Base-by-base conservation (phyloP, 495 filamentous ascomycete species). In the Collariella sp. region DNA sequence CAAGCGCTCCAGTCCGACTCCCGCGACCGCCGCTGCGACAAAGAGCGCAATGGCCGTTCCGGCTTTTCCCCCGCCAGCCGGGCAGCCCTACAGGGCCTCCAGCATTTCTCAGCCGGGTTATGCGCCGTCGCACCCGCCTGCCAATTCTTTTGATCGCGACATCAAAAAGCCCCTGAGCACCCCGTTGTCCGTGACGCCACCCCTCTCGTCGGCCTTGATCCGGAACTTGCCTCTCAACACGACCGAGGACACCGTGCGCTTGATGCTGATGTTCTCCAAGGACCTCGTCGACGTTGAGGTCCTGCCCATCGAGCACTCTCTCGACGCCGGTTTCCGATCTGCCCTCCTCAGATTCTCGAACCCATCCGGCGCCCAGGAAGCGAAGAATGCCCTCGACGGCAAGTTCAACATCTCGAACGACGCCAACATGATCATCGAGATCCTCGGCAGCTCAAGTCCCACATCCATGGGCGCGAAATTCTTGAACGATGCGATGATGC, bases 191-290 rank as follows among this genome's bases (percentile, higher is more conserved):
- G 54, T 61, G 34, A 60, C 64, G n/a, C 58, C 72, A 18, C 56
- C 67, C 35, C 55, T 62, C 9, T 62, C 71, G n/a, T 50, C 70
- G 16, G 62, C 71, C 49, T 67, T 88, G 46, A 85, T 96, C 71
- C 86, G 86, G 57, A 86, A 83, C 61, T 78, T 96, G 0, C 86
- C 90, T 7, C 66, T 74, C 49, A 88, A 84, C 61, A 91, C 82
- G 18, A 83, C 79, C 46, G 76, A 83, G 51, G 86, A 91, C 53
- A 77, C 80, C 36, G 72, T 95, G 55, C 82, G 85, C 56, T 79
- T 85, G 57, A 90, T 96, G 84, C 76, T 94, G 15, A 74, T 93
- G 13, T 94, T 90, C 65, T 87, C 88, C 23, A 87, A 93, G 62
- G 89, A 91, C 48, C 76, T 94, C 31, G 70, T 88, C 47, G 80